A percentile compares a stretch with the other conserved stretches of the same genome.
Conservation (phyloP, 176 grass and related monocot genomes). For the Pontederia paniculata region DNA sequence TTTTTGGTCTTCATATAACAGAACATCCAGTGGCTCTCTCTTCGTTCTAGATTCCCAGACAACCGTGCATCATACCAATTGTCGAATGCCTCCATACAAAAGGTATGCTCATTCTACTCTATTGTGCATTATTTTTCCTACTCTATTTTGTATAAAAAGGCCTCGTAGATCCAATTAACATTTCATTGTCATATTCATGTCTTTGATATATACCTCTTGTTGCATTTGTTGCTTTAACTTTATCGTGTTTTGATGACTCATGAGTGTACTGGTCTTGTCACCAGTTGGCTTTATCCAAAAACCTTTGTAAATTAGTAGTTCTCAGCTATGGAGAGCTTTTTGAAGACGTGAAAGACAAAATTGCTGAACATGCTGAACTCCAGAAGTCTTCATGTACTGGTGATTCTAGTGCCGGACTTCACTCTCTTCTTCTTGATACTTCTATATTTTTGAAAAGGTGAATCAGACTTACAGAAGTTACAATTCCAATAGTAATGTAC, state of each 20-base stretch:
- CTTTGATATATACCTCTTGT: too few relatives aligned
- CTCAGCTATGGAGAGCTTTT: constrained; percentile 56
- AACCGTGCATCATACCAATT: constrained; percentile 33
- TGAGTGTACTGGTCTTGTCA: constrained; percentile 5
- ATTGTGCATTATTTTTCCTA: not conserved
- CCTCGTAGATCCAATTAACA: too few relatives aligned
- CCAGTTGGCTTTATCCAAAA: constrained; percentile 76
- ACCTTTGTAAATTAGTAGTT: constrained; percentile 63
- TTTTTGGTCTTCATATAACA: constrained; percentile 41
- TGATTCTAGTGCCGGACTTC: constrained; percentile 38
- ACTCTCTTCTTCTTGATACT: constrained; percentile 81
- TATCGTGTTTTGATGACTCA: too few relatives aligned
- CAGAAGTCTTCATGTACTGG: constrained; percentile 25
- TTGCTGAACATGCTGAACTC: not conserved
- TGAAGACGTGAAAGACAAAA: constrained; percentile 10
- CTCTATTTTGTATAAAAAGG: not conserved
- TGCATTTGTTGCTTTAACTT: not conserved
- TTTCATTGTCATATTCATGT: too few relatives aligned
- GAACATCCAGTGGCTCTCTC: constrained; percentile 63
- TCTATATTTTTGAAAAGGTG: constrained; percentile 82
- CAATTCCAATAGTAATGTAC: constrained; percentile 9
- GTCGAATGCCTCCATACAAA: constrained; percentile 69
- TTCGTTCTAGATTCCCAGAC: constrained; percentile 33
- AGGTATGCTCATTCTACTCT: constrained; percentile 30
- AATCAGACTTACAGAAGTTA: constrained; percentile 8